These are phyloP conservation scores for Meripilus lineatus DNA, from an alignment of 1,284 basidiomycete species.

Conservation along the genomic window DNA sequence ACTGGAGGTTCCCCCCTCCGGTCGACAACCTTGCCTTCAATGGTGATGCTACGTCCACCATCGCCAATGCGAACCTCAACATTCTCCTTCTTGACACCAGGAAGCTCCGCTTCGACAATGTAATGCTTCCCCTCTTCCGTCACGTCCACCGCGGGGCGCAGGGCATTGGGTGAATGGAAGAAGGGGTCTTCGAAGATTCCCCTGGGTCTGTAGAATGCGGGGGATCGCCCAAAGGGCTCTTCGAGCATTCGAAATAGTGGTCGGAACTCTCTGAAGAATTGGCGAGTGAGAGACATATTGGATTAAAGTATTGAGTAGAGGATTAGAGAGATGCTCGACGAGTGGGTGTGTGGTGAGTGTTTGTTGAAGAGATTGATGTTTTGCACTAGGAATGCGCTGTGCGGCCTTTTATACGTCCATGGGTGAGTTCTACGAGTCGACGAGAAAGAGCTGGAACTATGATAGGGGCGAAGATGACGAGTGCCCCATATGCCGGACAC, in stretches of 20 bases:
- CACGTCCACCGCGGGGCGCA: conserved; percentile 58
- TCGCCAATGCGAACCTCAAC: conserved; percentile 67
- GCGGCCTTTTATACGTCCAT: no score
- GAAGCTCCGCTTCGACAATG: conserved; percentile 70
- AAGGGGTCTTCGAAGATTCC: conserved; percentile 50
- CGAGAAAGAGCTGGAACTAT: no score
- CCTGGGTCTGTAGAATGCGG: conserved; percentile 24
- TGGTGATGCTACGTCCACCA: conserved; percentile 63
- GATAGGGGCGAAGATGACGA: no score
- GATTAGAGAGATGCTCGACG: no score
- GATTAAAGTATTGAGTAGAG: no score
- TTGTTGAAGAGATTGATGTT: no score
- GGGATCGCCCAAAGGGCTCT: conserved; percentile 49
- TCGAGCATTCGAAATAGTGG: conserved; percentile 70
- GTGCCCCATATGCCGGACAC: no score
- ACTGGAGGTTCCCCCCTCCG: conserved; percentile 17
- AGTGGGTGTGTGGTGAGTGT: no score
- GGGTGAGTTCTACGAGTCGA: no score
- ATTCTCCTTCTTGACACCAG: conserved; percentile 75
- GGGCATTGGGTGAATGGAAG: conserved; percentile 29
- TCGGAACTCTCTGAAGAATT: conserved; percentile 66
- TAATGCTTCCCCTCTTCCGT: conserved; percentile 62
- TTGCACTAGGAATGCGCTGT: no score
- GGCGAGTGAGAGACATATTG: conserved; percentile 37
- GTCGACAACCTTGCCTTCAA: conserved; percentile 55